Base-by-base conservation (phyloP, 169 alveolate species). In the Plasmodium inui region DNA sequence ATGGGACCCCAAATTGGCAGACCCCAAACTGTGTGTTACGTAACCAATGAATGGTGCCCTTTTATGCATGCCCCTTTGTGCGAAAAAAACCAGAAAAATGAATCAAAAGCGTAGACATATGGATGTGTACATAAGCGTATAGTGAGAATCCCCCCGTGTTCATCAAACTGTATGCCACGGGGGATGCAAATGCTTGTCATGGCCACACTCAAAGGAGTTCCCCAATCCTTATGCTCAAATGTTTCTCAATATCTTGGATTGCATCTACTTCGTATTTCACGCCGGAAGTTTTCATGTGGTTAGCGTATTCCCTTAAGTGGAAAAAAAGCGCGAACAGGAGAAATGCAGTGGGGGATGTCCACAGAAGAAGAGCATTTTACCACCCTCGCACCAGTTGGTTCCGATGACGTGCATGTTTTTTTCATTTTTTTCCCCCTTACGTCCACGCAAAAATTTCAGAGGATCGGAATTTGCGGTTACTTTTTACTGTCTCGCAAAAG, bases 181-280 rank as follows among this genome's bases (percentile, higher is more conserved):
- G 76, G 34, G 76, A 17, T 67, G 28, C 37, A 26, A 26, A 8
- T 26, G 30, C n/a, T 67, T 39, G 12, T 61, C 67, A 34, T 83
- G 17, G 3, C 7, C 79, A 26, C n/a, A 6, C 53, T 84, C 61
- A 50, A 44, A 88, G 72, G 53, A 74, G 80, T 61, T 88, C 94
- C 44, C 71, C 81, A 41, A 88, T 88, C 3, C 73, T 50, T 34
- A 30, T 37, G 81, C 41, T 44, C 70, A 88, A 19, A 30, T 78
- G 82, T 30, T 88, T 57, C 71, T 88, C 94, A 22, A 88, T 72
- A 88, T 88, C 94, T 26, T 30, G 26, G n/a, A 88, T 88, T 30
- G 86, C 82, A 88, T 88, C 94, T 55, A 88, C 70, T 88, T 88
- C 94, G 46, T 88, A 88, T 78, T 88, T 88, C 19, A 88, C 6